Conservation (phyloP, 139 green algal genomes). For the Tetradesmus obliquus region DNA sequence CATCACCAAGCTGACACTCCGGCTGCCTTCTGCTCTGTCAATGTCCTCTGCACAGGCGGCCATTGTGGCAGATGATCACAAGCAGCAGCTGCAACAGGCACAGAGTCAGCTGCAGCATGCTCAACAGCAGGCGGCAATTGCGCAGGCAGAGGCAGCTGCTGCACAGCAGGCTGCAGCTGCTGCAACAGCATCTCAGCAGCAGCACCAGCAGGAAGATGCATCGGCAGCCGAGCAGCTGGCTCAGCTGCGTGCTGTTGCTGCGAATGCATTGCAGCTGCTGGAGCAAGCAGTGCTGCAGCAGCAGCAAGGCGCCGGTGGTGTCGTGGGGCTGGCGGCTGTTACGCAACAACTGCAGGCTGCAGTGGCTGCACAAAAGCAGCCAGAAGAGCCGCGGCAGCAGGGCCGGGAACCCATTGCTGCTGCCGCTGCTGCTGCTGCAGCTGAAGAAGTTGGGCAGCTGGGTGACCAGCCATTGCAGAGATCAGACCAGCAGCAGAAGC, state of each 20-base stretch:
- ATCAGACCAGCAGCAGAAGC: background rate
- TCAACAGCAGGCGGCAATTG: background rate
- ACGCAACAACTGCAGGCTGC: background rate
- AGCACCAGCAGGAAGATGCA: background rate
- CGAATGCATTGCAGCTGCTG: conserved; percentile 2
- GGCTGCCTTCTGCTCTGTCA: too few species aligned
- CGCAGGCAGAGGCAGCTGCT: background rate
- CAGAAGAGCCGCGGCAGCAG: background rate
- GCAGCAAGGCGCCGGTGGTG: background rate
- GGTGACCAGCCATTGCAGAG: background rate
- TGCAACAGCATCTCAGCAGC: background rate
- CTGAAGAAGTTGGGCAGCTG: too few species aligned
- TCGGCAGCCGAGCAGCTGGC: background rate
- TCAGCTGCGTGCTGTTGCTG: background rate
- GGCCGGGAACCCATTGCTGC: background rate
- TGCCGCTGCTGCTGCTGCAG: background rate
- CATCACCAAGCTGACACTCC: too few species aligned
- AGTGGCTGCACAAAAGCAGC: background rate
- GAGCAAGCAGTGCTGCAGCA: background rate
- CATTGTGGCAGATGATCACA: background rate
- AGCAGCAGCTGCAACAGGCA: background rate
- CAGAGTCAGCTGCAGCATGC: conserved; percentile 14
- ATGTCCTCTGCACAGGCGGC: background rate
- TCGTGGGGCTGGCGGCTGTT: background rate
- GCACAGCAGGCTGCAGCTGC: background rate